Conservation (phyloP, 164 flowering plant species). For the Umbilicus rupestris region DNA sequence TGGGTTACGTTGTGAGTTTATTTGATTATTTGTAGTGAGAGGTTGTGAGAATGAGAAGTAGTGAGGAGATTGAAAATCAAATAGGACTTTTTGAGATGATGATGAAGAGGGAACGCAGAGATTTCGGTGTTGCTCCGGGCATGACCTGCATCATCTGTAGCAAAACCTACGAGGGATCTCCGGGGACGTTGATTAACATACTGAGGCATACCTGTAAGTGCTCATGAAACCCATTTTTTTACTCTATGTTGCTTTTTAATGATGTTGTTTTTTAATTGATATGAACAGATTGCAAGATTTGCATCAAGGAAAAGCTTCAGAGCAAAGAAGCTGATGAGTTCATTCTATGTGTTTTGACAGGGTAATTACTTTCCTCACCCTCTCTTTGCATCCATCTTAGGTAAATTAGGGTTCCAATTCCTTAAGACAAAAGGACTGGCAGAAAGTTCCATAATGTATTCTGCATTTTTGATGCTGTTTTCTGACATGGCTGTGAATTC, state of each 20-base stretch:
- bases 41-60: neutral
- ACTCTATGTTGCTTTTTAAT: neutral
- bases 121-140: neutral
- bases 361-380: neutral
- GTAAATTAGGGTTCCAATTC: neutral
- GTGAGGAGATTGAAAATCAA: neutral
- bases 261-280: neutral
- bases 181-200: neutral
- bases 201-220: neutral
- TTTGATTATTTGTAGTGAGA: neutral
- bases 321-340: neutral
- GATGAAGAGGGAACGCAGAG: neutral
- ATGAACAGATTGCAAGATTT: neutral
- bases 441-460: no score
- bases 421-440: neutral
- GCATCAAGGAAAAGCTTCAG: neutral
- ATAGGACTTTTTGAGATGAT: neutral
- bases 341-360: neutral
- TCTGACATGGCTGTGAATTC: no score
- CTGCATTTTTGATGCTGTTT: no score
- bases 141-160: neutral
- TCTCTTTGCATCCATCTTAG: neutral
- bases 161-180: neutral
- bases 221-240: neutral
- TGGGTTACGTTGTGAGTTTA: no score